Evolutionary conservation across 306 rosid genomes (phyloP).

Genomic region (Gastrolobium villosum): DNA sequence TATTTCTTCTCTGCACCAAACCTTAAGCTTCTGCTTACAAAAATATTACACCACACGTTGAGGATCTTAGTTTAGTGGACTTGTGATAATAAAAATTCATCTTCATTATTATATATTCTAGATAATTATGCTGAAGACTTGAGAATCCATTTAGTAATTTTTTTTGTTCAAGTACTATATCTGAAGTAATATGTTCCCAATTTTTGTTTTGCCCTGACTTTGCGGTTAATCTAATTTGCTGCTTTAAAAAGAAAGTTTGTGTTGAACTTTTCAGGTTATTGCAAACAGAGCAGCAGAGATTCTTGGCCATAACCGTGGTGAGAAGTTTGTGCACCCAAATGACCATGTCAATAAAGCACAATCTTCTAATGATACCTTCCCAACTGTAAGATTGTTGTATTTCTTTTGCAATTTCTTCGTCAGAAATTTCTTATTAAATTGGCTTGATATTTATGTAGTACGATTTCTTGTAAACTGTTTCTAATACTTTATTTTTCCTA

Average conservation of each 20-base stretch:
- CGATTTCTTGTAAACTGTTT: conserved; percentile 12
- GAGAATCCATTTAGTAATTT: conserved; percentile 22
- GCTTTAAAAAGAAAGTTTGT: conserved; percentile 17
- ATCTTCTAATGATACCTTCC: conserved; percentile 97
- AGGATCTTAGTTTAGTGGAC: conserved; percentile 5
- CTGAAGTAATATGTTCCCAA: not conserved
- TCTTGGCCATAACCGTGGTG: conserved; percentile 94
- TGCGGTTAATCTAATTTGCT: not conserved
- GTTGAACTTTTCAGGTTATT: conserved; percentile 71
- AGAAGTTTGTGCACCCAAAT: conserved; percentile 93
- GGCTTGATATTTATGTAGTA: not conserved
- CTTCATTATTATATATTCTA: not conserved
- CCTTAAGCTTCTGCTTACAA: not conserved
- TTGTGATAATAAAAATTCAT: not conserved
- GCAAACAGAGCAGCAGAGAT: conserved; percentile 98
- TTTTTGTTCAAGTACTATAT: conserved; percentile 7
- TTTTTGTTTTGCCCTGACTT: conserved; percentile 8
- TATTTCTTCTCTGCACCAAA: conserved; percentile 9
- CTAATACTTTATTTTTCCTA: conserved; percentile 9
- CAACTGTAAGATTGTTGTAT: conserved; percentile 74
- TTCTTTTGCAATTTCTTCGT: conserved; percentile 3
- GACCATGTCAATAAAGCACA: conserved; percentile 99
- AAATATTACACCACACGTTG: not conserved
- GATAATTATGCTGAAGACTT: not conserved
- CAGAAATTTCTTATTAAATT: conserved; percentile 6